A percentile compares a stretch with the other conserved stretches of the same genome.
These are phyloP conservation scores for Neostapfia colusana DNA, from an alignment of 176 grass and related monocot species.

Conservation along the genomic window DNA sequence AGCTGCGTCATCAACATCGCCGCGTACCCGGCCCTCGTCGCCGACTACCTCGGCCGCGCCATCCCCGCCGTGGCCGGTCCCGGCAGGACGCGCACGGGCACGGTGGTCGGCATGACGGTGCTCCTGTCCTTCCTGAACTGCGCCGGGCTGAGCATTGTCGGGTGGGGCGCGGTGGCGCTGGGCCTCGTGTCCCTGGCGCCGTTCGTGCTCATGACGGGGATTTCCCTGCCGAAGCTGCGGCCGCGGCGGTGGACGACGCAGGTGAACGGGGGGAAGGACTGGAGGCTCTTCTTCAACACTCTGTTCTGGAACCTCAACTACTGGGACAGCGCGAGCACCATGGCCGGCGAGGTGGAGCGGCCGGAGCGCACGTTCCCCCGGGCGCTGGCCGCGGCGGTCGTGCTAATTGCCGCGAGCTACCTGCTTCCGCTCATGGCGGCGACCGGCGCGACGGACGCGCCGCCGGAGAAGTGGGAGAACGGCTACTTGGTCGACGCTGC, in stretches of 20 bases:
- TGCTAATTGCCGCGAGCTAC: conserved; percentile 43
- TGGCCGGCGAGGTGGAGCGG: conserved; percentile 54
- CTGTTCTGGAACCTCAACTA: conserved; percentile 69
- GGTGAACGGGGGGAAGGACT: conserved; percentile 30
- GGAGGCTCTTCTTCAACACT: conserved; percentile 57
- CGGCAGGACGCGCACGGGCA: conserved; percentile 7
- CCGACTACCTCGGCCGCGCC: conserved; percentile 42
- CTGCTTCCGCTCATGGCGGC: conserved; percentile 45
- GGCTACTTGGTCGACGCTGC: conserved; percentile 48
- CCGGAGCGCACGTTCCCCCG: conserved; percentile 46
- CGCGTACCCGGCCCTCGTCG: conserved; percentile 38
- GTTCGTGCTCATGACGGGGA: conserved; percentile 45
- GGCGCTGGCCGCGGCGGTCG: conserved; percentile 34
- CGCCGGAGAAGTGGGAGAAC: conserved; percentile 45
- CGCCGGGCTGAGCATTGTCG: conserved; percentile 44
- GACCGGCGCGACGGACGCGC: conserved; percentile 37
- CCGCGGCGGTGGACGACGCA: conserved; percentile 39
- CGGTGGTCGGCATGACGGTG: conserved; percentile 40
- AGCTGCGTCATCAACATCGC: conserved; percentile 56
- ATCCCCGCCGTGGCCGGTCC: conserved; percentile 16
- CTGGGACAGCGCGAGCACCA: conserved; percentile 56
- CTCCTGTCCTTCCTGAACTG: conserved; percentile 44
- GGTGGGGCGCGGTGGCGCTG: conserved; percentile 49
- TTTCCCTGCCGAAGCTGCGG: conserved; percentile 29
- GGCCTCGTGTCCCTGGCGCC: conserved; percentile 42